Conservation (phyloP, 1,284 basidiomycete species). For the Microbotryum violaceum region DNA sequence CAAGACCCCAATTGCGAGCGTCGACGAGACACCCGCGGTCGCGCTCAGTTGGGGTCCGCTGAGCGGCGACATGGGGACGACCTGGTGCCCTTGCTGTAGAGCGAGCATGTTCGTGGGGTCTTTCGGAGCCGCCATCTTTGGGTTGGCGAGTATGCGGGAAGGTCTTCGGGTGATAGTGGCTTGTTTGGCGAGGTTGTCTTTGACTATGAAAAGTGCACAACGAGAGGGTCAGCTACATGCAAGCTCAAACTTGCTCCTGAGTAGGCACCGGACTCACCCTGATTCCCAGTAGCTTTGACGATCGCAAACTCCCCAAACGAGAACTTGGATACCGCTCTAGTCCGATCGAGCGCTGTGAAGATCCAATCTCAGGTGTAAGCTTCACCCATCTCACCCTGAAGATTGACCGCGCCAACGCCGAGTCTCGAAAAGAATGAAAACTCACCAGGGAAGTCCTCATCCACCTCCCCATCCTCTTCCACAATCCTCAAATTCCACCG, state of each 20-base stretch:
- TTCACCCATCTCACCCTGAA: too few relatives aligned
- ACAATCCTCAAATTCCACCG: constrained; percentile 95
- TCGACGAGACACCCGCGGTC: constrained; percentile 12
- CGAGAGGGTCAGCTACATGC: constrained; percentile 1
- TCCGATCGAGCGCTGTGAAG: constrained; percentile 76
- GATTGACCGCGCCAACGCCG: too few relatives aligned
- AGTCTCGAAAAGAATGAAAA: constrained; percentile 16
- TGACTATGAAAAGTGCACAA: constrained; percentile 48
- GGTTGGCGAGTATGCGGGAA: constrained; percentile 55
- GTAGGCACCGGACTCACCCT: constrained; percentile 51
- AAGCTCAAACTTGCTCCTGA: neutral
- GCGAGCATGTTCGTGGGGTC: constrained; percentile 38
- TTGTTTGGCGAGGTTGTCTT: constrained; percentile 71
- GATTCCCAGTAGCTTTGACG: constrained; percentile 58
- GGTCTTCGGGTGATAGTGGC: constrained; percentile 66
- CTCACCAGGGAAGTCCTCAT: constrained; percentile 92
- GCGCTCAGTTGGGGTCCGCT: constrained; percentile 1
- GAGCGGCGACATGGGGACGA: neutral
- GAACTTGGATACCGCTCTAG: constrained; percentile 76
- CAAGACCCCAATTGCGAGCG: constrained; percentile 17
- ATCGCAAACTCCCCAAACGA: constrained; percentile 87
- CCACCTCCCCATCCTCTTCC: constrained; percentile 95
- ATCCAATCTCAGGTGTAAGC: neutral
- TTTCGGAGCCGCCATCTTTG: constrained; percentile 43
- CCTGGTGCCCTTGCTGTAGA: constrained; percentile 27